Conservation (phyloP, 441 rosid species). For the Euphorbia schlechtendalii region DNA sequence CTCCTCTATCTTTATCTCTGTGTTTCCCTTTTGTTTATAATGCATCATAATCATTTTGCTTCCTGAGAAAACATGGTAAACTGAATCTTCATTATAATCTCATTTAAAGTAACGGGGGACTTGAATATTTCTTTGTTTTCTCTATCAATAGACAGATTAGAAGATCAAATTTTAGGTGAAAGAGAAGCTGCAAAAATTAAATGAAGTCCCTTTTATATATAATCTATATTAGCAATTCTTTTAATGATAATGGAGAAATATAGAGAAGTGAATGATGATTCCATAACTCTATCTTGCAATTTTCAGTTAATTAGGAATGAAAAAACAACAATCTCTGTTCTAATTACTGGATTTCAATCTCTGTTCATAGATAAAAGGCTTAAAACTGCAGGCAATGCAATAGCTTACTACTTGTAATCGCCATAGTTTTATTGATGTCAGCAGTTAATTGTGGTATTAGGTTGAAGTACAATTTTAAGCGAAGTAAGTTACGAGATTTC, state of each 20-base stretch:
- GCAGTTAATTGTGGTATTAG: background rate
- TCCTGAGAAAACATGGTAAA: background rate
- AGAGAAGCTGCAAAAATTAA: background rate
- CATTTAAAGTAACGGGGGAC: background rate
- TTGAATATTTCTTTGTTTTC: background rate
- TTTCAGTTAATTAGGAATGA: background rate
- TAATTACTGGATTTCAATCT: background rate
- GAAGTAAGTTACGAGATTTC: too few species aligned
- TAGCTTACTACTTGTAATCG: background rate
- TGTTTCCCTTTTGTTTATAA: background rate
- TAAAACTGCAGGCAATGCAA: background rate
- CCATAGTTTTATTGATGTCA: background rate
- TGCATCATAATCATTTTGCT: conserved; percentile 3
- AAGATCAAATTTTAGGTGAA: background rate
- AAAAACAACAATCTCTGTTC: background rate
- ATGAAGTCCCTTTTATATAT: too few species aligned
- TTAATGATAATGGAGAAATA: background rate
- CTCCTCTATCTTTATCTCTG: background rate
- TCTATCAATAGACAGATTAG: background rate
- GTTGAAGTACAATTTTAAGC: too few species aligned
- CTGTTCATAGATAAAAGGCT: background rate
- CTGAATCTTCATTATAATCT: background rate
- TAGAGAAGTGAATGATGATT: background rate
- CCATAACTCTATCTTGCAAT: background rate
- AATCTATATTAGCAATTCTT: background rate